Percentiles rank a stretch among this genome's conserved stretches.
phyloP scores from a whole-genome alignment of 148 eudicot genomes.

The Pharnaceum exiguum region DNA sequence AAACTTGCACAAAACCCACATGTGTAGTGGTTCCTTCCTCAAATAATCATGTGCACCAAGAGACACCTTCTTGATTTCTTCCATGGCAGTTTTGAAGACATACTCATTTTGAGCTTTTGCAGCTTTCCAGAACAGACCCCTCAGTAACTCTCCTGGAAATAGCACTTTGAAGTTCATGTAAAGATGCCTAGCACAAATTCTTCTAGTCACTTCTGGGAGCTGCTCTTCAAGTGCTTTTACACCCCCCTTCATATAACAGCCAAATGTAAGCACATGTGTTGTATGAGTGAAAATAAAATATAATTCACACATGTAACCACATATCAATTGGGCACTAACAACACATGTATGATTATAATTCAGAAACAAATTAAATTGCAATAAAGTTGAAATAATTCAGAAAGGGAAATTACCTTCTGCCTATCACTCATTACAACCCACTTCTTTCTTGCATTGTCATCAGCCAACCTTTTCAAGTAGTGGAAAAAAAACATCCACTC shows the following conservation, averaged over 20 bases:
- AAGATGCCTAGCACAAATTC: not conserved
- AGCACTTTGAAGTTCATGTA: not conserved
- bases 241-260: not conserved
- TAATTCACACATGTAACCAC: too few relatives aligned
- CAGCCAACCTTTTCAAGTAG: not conserved
- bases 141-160: not conserved
- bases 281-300: too few relatives aligned
- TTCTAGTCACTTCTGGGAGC: not conserved
- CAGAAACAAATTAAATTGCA: too few relatives aligned
- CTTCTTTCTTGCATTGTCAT: not conserved
- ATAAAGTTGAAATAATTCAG: not conserved
- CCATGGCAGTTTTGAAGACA: not conserved
- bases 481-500: not conserved
- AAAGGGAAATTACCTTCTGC: not conserved
- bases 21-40: not conserved
- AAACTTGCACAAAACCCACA: constrained; percentile 4
- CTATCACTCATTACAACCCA: constrained; percentile 1
- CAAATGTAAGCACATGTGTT: too few relatives aligned
- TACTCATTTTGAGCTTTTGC: not conserved
- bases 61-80: not conserved
- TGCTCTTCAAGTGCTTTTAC: not conserved
- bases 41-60: not conserved
- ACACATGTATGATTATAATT: too few relatives aligned
- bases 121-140: not conserved
- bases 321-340: too few relatives aligned